Percentiles rank a stretch among this genome's conserved stretches.
Conservation (phyloP, 352 stramenopile species). For the Pythium monospermum region DNA sequence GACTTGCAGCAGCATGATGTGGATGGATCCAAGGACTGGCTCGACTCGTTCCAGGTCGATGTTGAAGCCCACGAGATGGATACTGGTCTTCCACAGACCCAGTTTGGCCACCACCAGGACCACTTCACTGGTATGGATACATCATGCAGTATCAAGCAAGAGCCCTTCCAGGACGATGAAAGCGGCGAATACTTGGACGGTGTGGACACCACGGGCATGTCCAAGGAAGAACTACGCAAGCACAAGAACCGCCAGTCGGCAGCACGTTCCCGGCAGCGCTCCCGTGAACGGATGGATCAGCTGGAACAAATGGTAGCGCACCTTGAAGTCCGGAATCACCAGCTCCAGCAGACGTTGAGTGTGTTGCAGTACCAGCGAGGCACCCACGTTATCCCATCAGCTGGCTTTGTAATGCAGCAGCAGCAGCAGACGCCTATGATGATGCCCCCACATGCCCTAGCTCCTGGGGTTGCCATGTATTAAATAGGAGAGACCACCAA, state of each 20-base stretch:
- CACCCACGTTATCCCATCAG: too few relatives aligned
- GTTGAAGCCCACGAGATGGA: not conserved
- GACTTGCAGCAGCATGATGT: not conserved
- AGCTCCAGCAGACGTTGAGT: not conserved
- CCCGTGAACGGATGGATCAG: not conserved
- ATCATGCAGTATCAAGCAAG: not conserved
- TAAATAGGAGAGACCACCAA: too few relatives aligned
- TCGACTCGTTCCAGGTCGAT: not conserved
- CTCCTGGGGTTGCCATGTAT: too few relatives aligned
- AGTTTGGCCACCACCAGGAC: not conserved
- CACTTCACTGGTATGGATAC: not conserved
- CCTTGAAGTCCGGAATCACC: not conserved
- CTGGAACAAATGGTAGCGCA: not conserved
- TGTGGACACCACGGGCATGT: not conserved
- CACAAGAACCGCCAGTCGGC: constrained; percentile 10
- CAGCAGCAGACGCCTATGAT: too few relatives aligned
- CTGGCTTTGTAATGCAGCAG: too few relatives aligned
- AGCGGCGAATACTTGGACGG: too few relatives aligned
- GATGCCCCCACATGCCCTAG: too few relatives aligned
- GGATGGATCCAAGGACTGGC: not conserved
- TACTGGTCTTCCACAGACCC: not conserved
- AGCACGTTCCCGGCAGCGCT: not conserved
- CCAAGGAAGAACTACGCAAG: constrained; percentile 7
- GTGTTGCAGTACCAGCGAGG: not conserved
- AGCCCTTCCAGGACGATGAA: not conserved